These are phyloP conservation scores for Begonia loranthoides DNA, from an alignment of 306 rosid species.

Conservation along the genomic window DNA sequence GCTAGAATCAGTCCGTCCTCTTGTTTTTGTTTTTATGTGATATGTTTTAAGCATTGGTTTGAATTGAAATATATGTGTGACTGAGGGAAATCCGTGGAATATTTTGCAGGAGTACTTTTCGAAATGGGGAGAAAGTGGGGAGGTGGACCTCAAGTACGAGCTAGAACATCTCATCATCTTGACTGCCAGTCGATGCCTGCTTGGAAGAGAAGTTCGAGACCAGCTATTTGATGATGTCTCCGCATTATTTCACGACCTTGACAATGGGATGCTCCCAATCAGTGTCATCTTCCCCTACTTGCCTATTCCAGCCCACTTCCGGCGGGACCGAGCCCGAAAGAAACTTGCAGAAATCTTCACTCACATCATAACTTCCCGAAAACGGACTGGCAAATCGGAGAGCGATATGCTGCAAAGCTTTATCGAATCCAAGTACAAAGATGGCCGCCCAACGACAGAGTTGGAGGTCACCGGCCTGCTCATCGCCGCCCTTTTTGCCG, in stretches of 20 bases:
- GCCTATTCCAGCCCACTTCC: constrained; percentile 87
- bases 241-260: constrained; percentile 90
- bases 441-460: constrained; percentile 78
- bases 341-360: constrained; percentile 69
- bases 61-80: background rate
- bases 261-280: constrained; percentile 66
- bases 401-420: constrained; percentile 93
- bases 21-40: background rate
- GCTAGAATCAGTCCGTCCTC: background rate
- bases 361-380: constrained; percentile 59
- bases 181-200: constrained; percentile 88
- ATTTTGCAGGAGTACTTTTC: constrained; percentile 80
- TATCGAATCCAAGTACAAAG: constrained; percentile 89
- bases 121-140: constrained; percentile 91
- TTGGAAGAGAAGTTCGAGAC: constrained; percentile 90
- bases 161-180: constrained; percentile 87
- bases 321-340: constrained; percentile 74
- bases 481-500: constrained; percentile 76
- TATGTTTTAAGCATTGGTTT: background rate
- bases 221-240: constrained; percentile 91
- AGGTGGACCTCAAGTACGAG: constrained; percentile 89
- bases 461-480: constrained; percentile 85
- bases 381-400: constrained; percentile 35
- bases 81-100: background rate
- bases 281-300: constrained; percentile 88